A percentile compares a stretch with the other conserved stretches of the same genome.
Conservation (phyloP, 1,284 basidiomycete species). For the Puccinia hordei region DNA sequence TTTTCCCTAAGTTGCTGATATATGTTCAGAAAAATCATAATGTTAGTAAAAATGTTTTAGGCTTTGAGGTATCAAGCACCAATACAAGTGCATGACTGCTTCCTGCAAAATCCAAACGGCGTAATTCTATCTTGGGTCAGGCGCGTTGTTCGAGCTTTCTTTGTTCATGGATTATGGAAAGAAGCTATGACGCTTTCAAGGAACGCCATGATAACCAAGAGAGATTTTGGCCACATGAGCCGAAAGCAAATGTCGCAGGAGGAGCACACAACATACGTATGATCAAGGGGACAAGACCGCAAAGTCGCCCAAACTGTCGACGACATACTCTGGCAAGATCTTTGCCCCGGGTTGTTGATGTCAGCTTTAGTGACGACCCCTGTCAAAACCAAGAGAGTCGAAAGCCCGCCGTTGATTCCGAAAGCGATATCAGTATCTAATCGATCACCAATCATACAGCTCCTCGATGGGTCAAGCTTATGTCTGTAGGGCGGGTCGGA, state of each 20-base stretch:
- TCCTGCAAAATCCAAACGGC: no score
- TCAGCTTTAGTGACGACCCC: conserved; percentile 80
- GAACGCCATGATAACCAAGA: not conserved
- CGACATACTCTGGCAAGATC: conserved; percentile 79
- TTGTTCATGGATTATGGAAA: no score
- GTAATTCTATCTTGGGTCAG: no score
- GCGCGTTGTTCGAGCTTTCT: no score
- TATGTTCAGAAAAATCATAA: no score
- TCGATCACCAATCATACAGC: conserved; percentile 94
- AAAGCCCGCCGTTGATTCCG: conserved; percentile 78
- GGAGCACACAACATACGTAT: no score
- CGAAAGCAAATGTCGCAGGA: not conserved
- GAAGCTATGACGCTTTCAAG: no score
- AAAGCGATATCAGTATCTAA: conserved; percentile 93
- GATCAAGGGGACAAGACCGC: conserved; percentile 54
- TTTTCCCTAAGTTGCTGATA: no score
- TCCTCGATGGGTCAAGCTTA: conserved; percentile 76
- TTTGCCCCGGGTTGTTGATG: conserved; percentile 70
- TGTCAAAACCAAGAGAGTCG: conserved; percentile 89
- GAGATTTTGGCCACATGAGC: not conserved
- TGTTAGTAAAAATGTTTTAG: no score
- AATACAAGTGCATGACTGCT: no score
- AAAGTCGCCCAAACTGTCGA: conserved; percentile 76
- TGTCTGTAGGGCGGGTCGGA: conserved; percentile 64
- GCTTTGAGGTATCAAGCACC: no score